These are phyloP conservation scores for Aegilops umbellulata DNA, from an alignment of 176 grass and related monocot genomes.

Conservation along the genomic window DNA sequence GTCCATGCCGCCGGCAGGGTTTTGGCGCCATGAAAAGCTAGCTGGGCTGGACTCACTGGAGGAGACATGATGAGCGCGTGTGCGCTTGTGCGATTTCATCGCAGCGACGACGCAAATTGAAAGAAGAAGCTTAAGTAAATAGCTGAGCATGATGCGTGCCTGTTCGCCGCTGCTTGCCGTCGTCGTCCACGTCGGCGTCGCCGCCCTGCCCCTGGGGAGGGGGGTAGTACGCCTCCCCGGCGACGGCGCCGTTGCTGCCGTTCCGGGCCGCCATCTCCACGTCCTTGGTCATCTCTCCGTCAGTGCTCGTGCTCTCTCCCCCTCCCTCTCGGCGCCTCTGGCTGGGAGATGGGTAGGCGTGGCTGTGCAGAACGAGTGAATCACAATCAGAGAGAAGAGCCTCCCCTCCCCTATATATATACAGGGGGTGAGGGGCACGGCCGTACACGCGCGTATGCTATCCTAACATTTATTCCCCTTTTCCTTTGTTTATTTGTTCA, in stretches of 20 bases:
- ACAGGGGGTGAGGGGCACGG: neutral
- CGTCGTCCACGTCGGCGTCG: slow-evolving; percentile 53
- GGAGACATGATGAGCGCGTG: neutral
- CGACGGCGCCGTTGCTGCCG: neutral
- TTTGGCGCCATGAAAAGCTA: neutral
- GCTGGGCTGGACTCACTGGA: neutral
- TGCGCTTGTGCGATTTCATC: neutral
- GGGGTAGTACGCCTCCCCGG: neutral
- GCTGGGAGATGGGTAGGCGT: neutral
- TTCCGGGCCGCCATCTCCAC: slow-evolving; percentile 52
- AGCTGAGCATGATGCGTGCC: neutral
- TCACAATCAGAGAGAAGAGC: neutral
- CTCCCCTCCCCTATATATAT: neutral
- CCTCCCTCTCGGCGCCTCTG: neutral
- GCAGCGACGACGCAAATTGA: too few relatives aligned
- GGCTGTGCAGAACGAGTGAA: neutral
- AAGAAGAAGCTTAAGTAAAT: too few relatives aligned
- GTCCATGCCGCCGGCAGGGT: neutral
- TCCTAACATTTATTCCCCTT: neutral
- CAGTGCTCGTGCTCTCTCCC: neutral
- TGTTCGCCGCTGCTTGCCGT: slow-evolving; percentile 64
- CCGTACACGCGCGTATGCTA: neutral
- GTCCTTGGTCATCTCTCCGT: slow-evolving; percentile 42
- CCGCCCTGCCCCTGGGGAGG: neutral
- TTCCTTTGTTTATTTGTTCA: neutral